Evolutionary conservation across 192 early-diverging fungal genomes (phyloP).

Genomic region (Coemansia sp.): DNA sequence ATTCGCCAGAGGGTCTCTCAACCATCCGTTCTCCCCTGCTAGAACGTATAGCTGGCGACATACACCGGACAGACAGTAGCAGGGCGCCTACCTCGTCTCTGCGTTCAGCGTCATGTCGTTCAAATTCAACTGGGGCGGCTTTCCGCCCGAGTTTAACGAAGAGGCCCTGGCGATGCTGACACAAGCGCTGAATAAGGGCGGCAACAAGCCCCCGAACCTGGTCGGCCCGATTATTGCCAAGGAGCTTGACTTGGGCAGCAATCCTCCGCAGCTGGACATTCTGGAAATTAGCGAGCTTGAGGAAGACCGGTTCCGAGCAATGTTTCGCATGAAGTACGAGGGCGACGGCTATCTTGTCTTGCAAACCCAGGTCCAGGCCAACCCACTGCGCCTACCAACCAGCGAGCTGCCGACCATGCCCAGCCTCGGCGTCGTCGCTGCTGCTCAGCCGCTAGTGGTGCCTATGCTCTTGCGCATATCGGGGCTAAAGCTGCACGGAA

Average conservation of each 20-base stretch:
- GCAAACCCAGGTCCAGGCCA: slow-evolving; percentile 88
- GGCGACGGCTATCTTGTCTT: slow-evolving; percentile 93
- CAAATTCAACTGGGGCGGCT: slow-evolving; percentile 95
- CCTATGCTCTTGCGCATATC: slow-evolving; percentile 95
- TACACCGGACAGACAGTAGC: neutral
- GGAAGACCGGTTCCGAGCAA: slow-evolving; percentile 92
- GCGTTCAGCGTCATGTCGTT: slow-evolving; percentile 72
- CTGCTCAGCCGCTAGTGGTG: slow-evolving; percentile 92
- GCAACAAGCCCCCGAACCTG: slow-evolving; percentile 90
- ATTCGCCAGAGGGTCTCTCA: too few species aligned
- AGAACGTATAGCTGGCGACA: too few species aligned
- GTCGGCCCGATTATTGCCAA: slow-evolving; percentile 91
- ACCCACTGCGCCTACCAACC: slow-evolving; percentile 54
- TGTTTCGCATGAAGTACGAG: slow-evolving; percentile 93
- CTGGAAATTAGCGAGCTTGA: slow-evolving; percentile 96
- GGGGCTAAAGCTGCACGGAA: slow-evolving; percentile 86
- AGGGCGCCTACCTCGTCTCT: neutral
- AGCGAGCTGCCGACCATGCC: slow-evolving; percentile 67
- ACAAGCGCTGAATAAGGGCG: slow-evolving; percentile 88
- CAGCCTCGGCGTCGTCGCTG: slow-evolving; percentile 76
- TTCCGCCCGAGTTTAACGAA: slow-evolving; percentile 84
- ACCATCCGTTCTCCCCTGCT: neutral
- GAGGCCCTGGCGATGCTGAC: slow-evolving; percentile 87
- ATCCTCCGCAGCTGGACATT: slow-evolving; percentile 95
- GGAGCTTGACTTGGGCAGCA: slow-evolving; percentile 94